phyloP scores from a whole-genome alignment of 1,284 basidiomycete species.

The Ustilago vetiveriae region DNA sequence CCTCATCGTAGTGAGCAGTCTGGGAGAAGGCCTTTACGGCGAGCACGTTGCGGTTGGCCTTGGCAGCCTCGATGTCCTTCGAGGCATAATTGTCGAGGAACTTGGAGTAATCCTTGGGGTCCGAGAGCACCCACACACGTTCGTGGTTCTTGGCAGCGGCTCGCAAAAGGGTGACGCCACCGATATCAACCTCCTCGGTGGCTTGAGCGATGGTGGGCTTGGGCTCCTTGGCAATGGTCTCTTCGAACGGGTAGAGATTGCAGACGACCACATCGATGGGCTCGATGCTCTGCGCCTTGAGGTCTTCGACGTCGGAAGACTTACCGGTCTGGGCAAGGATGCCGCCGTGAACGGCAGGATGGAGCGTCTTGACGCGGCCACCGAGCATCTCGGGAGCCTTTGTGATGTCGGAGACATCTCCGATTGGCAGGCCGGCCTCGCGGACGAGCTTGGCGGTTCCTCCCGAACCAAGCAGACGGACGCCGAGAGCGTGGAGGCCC shows the following conservation, averaged over 20 bases:
- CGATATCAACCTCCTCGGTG: conserved; percentile 98
- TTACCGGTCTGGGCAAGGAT: conserved; percentile 64
- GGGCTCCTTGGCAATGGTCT: conserved; percentile 81
- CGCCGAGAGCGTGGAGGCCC: conserved; percentile 81
- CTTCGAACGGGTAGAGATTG: conserved; percentile 96
- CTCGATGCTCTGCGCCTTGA: conserved; percentile 56
- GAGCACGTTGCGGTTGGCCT: conserved; percentile 81
- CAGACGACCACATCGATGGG: conserved; percentile 73
- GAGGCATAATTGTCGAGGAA: conserved; percentile 78
- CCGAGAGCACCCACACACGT: conserved; percentile 77
- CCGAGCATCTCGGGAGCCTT: conserved; percentile 99
- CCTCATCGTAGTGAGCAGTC: conserved; percentile 93
- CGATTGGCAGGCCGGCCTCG: conserved; percentile 88
- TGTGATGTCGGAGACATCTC: conserved; percentile 97
- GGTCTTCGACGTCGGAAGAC: conserved; percentile 60
- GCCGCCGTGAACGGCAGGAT: conserved; percentile 97
- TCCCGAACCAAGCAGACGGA: conserved; percentile 90
- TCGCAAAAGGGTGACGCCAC: conserved; percentile 95
- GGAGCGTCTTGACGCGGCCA: conserved; percentile 98
- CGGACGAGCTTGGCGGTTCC: conserved; percentile 98
- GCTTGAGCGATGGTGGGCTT: conserved; percentile 89
- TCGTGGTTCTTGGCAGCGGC: conserved; percentile 99
- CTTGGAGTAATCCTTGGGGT: conserved; percentile 88
- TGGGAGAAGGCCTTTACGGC: conserved; percentile 98
- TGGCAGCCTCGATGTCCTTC: conserved; percentile 68